These are phyloP conservation scores for Colletotrichum eleusines DNA, from an alignment of 2,329 filamentous ascomycete species.

Conservation along the genomic window DNA sequence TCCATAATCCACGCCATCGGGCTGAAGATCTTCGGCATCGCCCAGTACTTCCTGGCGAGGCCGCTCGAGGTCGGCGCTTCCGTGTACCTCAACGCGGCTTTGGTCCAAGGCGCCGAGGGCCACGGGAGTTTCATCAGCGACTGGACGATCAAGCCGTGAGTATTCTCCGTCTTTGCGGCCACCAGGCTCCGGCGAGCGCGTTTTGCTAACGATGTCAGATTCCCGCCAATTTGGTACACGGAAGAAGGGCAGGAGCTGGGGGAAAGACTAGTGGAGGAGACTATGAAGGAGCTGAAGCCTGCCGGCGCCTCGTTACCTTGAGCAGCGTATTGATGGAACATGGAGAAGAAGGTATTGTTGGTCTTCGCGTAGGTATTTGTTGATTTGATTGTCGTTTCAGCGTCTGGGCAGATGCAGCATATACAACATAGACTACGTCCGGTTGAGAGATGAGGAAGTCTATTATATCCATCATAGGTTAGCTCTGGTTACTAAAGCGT, in stretches of 20 bases:
- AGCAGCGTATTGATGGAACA: background rate
- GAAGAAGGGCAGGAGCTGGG: conserved; percentile 51
- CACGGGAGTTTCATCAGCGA: conserved; percentile 44
- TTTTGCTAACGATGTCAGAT: conserved; percentile 45
- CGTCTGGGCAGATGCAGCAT: no score
- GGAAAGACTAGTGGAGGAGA: conserved; percentile 56
- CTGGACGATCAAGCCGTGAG: background rate
- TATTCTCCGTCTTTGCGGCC: background rate
- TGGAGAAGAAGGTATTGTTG: background rate
- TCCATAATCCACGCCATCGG: conserved; percentile 35
- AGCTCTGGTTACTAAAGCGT: background rate
- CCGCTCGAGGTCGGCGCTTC: conserved; percentile 39
- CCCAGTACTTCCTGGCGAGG: conserved; percentile 29
- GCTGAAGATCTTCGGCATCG: conserved; percentile 8
- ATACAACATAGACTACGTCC: no score
- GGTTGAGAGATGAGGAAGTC: rapidly evolving
- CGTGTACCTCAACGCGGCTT: conserved; percentile 43
- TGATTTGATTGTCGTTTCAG: background rate
- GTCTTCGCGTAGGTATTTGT: background rate
- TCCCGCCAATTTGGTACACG: conserved; percentile 50
- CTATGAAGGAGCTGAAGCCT: conserved; percentile 48
- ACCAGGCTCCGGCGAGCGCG: no score
- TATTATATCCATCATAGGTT: no score
- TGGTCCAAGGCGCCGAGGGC: conserved; percentile 42
- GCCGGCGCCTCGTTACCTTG: conserved; percentile 6